These are phyloP conservation scores for Batrachochytrium dendrobatidis DNA, from an alignment of 371 early-diverging fungal species.

Conservation along the genomic window DNA sequence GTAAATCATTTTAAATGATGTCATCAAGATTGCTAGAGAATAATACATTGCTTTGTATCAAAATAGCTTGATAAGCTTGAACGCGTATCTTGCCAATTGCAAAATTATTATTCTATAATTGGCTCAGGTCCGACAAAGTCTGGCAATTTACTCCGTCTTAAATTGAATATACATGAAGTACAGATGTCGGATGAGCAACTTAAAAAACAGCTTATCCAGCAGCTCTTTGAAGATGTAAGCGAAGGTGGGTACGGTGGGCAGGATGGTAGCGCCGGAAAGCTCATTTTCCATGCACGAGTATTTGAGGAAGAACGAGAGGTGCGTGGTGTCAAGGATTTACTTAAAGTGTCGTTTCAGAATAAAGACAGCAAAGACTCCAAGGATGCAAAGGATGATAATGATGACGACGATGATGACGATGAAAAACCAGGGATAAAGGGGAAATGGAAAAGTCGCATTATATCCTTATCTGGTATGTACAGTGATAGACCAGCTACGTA, in stretches of 20 bases:
- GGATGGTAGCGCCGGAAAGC: conserved; percentile 3
- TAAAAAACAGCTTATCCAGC: conserved; percentile 12
- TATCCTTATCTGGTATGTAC: neutral
- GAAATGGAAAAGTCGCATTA: conserved; percentile 2
- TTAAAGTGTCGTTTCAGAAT: conserved; percentile 7
- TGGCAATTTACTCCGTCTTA: too few species aligned
- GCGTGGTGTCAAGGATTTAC: conserved; percentile 7
- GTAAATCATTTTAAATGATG: too few species aligned
- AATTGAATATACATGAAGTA: too few species aligned
- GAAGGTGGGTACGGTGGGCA: neutral
- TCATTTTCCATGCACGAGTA: conserved; percentile 16
- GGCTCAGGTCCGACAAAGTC: too few species aligned
- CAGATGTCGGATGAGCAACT: conserved; percentile 9
- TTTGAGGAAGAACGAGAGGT: neutral
- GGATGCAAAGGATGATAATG: neutral
- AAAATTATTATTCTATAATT: too few species aligned
- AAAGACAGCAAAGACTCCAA: conserved; percentile 5
- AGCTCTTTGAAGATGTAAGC: conserved; percentile 13
- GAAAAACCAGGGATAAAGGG: conserved; percentile 4
- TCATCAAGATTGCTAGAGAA: too few species aligned
- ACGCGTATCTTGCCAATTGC: too few species aligned
- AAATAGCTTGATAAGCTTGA: too few species aligned
- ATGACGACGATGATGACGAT: neutral
- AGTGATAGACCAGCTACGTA: conserved; percentile 10
- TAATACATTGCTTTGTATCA: too few species aligned